Conservation (phyloP, 2,329 filamentous ascomycete genomes). For the Passalora sequoiae region DNA sequence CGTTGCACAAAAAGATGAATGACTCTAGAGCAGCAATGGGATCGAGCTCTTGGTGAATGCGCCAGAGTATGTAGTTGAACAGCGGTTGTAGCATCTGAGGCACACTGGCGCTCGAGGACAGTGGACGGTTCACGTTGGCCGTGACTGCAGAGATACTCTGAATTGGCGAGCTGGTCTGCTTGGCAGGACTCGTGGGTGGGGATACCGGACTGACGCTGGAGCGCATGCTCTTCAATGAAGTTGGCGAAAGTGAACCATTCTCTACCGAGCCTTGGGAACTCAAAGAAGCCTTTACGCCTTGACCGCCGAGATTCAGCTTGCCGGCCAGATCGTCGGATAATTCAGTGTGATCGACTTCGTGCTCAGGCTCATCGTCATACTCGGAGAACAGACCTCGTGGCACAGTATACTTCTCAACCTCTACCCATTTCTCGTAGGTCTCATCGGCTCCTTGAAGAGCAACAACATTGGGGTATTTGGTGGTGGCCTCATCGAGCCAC, state of each 20-base stretch:
- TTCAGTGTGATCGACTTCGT: conserved; percentile 29
- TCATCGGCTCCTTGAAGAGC: conserved; percentile 47
- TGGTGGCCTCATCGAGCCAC: conserved; percentile 51
- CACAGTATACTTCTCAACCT: conserved; percentile 47
- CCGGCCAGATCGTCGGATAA: conserved; percentile 37
- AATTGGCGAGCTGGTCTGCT: conserved; percentile 22
- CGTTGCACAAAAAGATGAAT: conserved; percentile 50
- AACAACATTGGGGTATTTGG: conserved; percentile 39
- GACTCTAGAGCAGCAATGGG: conserved; percentile 45
- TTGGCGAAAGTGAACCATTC: conserved; percentile 37
- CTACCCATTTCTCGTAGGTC: conserved; percentile 43
- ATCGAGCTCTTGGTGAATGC: conserved; percentile 47
- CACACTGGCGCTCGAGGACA: conserved; percentile 31
- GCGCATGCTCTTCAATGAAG: conserved; percentile 37
- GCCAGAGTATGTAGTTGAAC: conserved; percentile 50
- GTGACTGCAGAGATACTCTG: conserved; percentile 16
- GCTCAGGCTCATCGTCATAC: conserved; percentile 40
- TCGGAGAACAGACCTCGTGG: conserved; percentile 48
- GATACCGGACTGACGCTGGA: conserved; percentile 33
- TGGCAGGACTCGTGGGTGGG: conserved; percentile 31
- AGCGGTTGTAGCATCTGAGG: conserved; percentile 42
- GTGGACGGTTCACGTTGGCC: conserved; percentile 7
- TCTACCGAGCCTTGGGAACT: conserved; percentile 42
- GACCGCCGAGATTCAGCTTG: conserved; percentile 26
- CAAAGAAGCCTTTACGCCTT: conserved; percentile 37